Evolutionary conservation across 495 filamentous ascomycete species (phyloP), one percentile per base, ranked within the genome.

Genomic region (Penicillium riverlandense): DNA sequence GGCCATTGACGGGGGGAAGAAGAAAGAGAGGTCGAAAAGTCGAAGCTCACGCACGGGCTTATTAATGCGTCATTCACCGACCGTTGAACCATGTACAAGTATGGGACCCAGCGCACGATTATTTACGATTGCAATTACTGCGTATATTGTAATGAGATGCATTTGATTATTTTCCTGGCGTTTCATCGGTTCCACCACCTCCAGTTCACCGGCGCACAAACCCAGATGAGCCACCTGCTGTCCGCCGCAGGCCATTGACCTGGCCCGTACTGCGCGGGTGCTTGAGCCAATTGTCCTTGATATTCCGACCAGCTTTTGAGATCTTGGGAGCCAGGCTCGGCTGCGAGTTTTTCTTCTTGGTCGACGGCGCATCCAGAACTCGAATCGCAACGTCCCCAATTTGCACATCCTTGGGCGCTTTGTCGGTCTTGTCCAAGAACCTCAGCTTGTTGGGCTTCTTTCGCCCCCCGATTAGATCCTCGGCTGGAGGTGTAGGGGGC

Each of bases 391-490:
- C 57, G 35, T 70, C 64, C 8, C 74, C 76, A 40, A 67, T 66
- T 41, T 63, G 69, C 32, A 80, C 53, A 52, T 80, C 77, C 61
- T 77, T 81, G 31, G 75, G 65, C 10, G 66, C 62, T 44, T 72
- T 75, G 40, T 78, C 69, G 9, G 58, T 57, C 36, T 64, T 66
- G 16, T 78, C 71, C 34, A 79, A 54, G 43, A 79, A 75, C 29
- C 67, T 68, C 38, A 76, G 60, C 42, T 75, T 76, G 42, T 65
- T 75, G 14, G 63, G 55, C 42, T 61, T 67, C 27, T 50, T 64
- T 12, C 58, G 57, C 29, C 55, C 39, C 28, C 46, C 35, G 28
- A 54, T 54, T 10, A 47, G 41, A 36, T 55, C 50, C 45, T 61
- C 59, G 10, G 54, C 48, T 6, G 67, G 66, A 1, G 69, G 66